Evolutionary conservation across 192 early-diverging fungal species (phyloP).

Genomic region (Linderina pennispora): DNA sequence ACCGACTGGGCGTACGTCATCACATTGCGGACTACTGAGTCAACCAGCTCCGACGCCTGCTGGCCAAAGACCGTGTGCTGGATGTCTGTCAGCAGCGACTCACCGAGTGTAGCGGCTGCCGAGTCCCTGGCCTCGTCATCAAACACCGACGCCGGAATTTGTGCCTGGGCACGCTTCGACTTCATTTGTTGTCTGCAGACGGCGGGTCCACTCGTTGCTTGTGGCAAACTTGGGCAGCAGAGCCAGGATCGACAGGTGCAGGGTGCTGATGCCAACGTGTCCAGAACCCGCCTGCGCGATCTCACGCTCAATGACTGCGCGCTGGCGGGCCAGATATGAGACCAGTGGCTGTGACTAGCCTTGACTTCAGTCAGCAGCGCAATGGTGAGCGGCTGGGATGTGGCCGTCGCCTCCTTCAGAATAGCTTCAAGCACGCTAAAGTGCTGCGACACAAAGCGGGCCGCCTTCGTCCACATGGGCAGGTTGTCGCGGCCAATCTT

Average conservation of each 20-base stretch:
- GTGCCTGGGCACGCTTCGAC: constrained; percentile 40
- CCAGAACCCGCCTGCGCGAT: constrained; percentile 30
- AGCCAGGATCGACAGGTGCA: constrained; percentile 37
- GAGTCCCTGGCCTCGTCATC: constrained; percentile 11
- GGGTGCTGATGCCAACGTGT: constrained; percentile 34
- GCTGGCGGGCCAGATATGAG: constrained; percentile 40
- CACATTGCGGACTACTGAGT: constrained; percentile 29
- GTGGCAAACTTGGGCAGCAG: constrained; percentile 37
- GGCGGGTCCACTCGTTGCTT: constrained; percentile 17
- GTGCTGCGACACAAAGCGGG: constrained; percentile 41
- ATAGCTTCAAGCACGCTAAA: constrained; percentile 33
- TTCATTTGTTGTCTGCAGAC: constrained; percentile 31
- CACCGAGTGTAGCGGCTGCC: constrained; percentile 1
- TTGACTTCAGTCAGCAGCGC: constrained; percentile 35
- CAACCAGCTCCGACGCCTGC: constrained; percentile 40
- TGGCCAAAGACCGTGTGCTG: constrained; percentile 35
- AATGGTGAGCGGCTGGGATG: constrained; percentile 21
- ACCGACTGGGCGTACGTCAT: constrained; percentile 40
- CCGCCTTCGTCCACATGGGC: constrained; percentile 40
- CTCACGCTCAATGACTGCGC: constrained; percentile 41
- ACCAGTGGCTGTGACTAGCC: constrained; percentile 25
- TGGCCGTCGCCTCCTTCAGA: constrained; percentile 22
- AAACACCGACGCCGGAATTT: constrained; percentile 13
- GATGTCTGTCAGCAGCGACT: constrained; percentile 5
- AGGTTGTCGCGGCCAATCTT: constrained; percentile 43